These are phyloP conservation scores for Paulownia fortunei DNA, from an alignment of 257 asterid genomes.

Conservation along the genomic window DNA sequence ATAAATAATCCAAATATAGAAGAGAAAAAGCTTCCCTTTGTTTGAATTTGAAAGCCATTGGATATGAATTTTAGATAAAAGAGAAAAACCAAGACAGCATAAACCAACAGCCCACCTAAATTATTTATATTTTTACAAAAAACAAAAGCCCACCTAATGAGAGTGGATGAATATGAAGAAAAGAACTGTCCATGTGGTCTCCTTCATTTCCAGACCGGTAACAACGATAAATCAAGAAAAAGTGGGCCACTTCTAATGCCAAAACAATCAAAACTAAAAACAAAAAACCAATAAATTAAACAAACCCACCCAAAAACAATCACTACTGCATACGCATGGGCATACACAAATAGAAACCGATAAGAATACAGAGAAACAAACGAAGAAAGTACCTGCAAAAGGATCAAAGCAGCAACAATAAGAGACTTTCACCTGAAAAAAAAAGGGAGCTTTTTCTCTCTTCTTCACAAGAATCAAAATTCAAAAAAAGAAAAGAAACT, in stretches of 20 bases:
- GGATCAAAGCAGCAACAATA: not conserved
- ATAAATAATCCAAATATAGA: not conserved
- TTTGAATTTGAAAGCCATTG: not conserved
- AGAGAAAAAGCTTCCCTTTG: not conserved
- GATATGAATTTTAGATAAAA: not conserved
- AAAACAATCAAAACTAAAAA: not conserved
- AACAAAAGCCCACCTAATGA: constrained; percentile 28
- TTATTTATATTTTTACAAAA: not conserved
- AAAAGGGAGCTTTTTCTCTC: not conserved
- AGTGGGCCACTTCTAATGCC: constrained; percentile 22
- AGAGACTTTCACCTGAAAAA: not conserved
- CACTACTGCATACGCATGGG: not conserved
- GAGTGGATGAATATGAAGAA: not conserved
- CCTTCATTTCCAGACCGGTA: constrained; percentile 16
- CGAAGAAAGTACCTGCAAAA: constrained; percentile 17
- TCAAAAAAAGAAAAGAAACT: not conserved
- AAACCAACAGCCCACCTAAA: not conserved
- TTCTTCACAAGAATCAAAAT: not conserved
- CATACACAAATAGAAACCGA: not conserved
- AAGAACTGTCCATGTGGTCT: constrained; percentile 12
- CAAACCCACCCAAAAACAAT: not conserved
- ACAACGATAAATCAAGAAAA: constrained; percentile 26
- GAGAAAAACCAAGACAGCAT: not conserved
- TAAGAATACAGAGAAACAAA: not conserved
- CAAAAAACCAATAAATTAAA: not conserved